These are phyloP conservation scores for Daldinia decipiens DNA, from an alignment of 495 filamentous ascomycete species.

Conservation along the genomic window DNA sequence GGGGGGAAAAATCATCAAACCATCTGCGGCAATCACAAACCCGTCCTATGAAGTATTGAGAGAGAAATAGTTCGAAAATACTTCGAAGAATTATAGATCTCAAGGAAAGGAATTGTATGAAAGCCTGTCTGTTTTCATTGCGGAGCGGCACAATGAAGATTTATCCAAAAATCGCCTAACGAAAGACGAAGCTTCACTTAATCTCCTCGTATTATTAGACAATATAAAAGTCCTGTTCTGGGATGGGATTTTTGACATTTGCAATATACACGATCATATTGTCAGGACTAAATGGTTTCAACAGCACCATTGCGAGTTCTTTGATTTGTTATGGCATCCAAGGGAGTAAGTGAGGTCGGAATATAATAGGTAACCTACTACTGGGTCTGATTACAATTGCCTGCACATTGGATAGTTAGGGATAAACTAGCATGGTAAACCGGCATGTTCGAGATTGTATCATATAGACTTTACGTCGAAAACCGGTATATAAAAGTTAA, in stretches of 20 bases:
- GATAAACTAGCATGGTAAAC: too few relatives aligned
- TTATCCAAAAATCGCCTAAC: not conserved
- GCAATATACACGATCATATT: not conserved
- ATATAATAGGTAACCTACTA: too few relatives aligned
- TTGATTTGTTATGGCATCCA: not conserved
- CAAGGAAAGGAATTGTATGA: not conserved
- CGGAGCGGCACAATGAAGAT: not conserved
- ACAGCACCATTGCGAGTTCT: not conserved
- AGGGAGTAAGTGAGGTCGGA: too few relatives aligned
- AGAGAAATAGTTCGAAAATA: not conserved
- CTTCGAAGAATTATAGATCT: not conserved
- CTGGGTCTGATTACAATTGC: too few relatives aligned
- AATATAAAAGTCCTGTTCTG: not conserved
- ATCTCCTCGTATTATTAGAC: not conserved
- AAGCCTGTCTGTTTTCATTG: not conserved
- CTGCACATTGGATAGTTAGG: too few relatives aligned
- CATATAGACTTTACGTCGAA: too few relatives aligned
- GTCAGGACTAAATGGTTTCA: not conserved
- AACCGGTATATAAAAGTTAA: too few relatives aligned
- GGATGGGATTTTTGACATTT: not conserved
- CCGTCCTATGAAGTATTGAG: not conserved
- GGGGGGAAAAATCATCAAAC: not conserved
- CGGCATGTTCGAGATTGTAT: too few relatives aligned
- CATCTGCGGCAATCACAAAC: not conserved
- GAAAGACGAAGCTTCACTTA: not conserved